Evolutionary conservation across 129 eudicot species (phyloP), one percentile per base, ranked within the genome.

Genomic region (Arctium lappa): DNA sequence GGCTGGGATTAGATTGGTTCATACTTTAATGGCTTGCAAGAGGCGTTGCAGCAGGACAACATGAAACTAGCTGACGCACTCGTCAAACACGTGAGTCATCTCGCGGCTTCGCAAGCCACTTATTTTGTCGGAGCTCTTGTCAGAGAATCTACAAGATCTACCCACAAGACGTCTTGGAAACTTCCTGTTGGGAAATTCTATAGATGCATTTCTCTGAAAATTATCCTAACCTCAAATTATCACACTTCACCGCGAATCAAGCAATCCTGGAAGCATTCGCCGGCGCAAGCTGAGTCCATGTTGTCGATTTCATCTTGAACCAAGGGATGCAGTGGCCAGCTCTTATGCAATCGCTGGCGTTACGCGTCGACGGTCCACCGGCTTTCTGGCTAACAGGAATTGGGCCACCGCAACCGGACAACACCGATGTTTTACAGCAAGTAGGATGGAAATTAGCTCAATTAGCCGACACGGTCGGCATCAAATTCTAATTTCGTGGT

Each of bases 321-420:
- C 93, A 94, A 63, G 98, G 98, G 81, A 90, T 91, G 97, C 98
- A 94, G 73, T 94, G 98, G 98, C 98, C 98, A 0, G 97, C 94
- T 3, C 91, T 94, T 75, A 82, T 94, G 89, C 98, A 91, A 70
- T 94, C 97, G 0, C 75, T 94, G 0, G 97, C 98, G 13, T 71
- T 90, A 15, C 91, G 98, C 5, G 74, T 85, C 11, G 97, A 93
- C 1, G 98, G 98, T 3, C 98, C 98, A 2, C 98, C 98, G 16
- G 70, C 85, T 0, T 94, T 94, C 15, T 85, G 94, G 22, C 79
- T 94, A 1, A 94, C 98, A 2, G 98, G 94, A 1, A 88, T 94
- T 31, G 98, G 98, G 1, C 97, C 98, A 5, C 98, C 98, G 1
- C 97, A 91, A 80, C 91, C 93, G 11, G 97, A 94, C 22, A 91